A percentile compares a stretch with the other conserved stretches of the same genome.
Conservation (phyloP, 176 grass and related monocot genomes). For the Hordeum marinum region DNA sequence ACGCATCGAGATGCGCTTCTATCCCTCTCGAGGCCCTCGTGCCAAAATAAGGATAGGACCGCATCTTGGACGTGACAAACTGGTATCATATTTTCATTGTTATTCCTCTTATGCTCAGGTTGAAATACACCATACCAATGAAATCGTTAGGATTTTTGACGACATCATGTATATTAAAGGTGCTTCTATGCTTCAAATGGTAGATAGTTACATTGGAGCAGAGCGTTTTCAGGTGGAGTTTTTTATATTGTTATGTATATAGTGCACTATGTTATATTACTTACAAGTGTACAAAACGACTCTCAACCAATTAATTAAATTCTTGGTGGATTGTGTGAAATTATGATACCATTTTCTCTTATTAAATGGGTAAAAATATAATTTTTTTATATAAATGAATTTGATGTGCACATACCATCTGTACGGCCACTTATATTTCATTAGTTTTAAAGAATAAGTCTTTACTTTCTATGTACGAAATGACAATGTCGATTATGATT, state of each 20-base stretch:
- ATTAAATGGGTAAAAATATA: not conserved
- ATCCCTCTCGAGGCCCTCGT: no score
- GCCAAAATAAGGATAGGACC: no score
- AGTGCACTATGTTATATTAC: not conserved
- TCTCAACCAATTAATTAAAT: not conserved
- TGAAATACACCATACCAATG: conserved; percentile 64
- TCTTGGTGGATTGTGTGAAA: not conserved
- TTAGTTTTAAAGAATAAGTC: not conserved
- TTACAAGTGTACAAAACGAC: not conserved
- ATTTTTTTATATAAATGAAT: not conserved
- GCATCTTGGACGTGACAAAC: no score
- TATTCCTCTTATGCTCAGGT: conserved; percentile 35
- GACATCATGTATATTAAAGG: conserved; percentile 76
- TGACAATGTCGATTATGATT: not conserved
- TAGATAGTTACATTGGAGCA: conserved; percentile 72
- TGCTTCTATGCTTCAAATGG: conserved; percentile 62
- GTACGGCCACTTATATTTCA: not conserved
- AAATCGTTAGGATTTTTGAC: conserved; percentile 63
- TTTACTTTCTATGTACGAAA: not conserved
- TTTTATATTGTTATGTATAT: not conserved
- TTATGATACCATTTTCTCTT: not conserved
- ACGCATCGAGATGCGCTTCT: no score
- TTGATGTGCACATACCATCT: not conserved
- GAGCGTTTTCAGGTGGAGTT: conserved; percentile 57
- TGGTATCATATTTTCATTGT: not conserved